Evolutionary conservation across 2,329 filamentous ascomycete species (phyloP).

Genomic region (Emergomyces africanus): DNA sequence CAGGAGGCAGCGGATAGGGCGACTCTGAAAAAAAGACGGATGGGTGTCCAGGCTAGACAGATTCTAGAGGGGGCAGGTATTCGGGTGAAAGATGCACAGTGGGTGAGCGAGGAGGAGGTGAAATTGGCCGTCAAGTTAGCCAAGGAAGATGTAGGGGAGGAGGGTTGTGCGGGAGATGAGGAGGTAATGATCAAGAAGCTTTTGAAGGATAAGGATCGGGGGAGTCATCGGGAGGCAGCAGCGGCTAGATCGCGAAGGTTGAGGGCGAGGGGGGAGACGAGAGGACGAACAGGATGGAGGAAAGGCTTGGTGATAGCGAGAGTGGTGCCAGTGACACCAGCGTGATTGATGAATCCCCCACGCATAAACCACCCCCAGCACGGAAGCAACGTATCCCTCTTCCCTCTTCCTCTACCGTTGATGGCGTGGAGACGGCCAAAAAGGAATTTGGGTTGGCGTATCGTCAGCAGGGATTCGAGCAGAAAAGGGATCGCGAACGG

Average conservation of each 20-base stretch:
- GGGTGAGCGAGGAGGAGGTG: not conserved
- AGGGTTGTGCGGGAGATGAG: not conserved
- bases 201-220: not conserved
- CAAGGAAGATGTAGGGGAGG: not conserved
- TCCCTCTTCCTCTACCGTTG: not conserved
- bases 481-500: not conserved
- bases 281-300: not conserved
- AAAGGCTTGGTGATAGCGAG: not conserved
- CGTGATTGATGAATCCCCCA: not conserved
- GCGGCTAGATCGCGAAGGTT: not conserved
- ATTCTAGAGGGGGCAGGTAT: not conserved
- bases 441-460: not conserved
- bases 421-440: not conserved
- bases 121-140: not conserved
- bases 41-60: not conserved
- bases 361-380: not conserved
- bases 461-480: too few relatives aligned
- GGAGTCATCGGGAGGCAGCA: not conserved
- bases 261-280: not conserved
- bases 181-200: not conserved
- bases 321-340: not conserved
- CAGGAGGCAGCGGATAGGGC: not conserved
- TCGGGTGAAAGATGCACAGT: not conserved
- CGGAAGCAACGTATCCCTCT: not conserved
- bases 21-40: not conserved